Conservation (phyloP, 768 basidiomycete genomes). For the Tubosaeta sp. region DNA sequence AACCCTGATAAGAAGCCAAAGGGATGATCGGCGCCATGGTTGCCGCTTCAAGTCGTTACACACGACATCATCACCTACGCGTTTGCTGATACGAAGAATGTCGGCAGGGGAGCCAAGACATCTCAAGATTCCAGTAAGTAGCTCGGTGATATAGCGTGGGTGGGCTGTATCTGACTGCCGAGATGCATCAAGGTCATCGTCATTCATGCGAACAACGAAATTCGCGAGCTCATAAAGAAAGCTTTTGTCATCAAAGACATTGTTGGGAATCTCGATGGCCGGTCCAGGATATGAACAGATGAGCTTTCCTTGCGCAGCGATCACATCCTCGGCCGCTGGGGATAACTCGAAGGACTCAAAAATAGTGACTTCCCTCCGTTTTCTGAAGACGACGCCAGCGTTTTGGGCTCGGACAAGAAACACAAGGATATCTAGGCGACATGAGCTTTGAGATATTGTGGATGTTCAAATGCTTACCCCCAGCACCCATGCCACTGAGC, state of each 20-base stretch:
- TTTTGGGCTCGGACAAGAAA: constrained; percentile 44
- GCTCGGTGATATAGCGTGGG: constrained; percentile 41
- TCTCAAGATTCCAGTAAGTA: constrained; percentile 43
- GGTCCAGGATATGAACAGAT: constrained; percentile 42
- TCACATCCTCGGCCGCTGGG: constrained; percentile 30
- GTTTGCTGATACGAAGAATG: neutral
- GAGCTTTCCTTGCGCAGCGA: constrained; percentile 37
- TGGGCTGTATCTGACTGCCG: neutral
- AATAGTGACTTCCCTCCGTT: constrained; percentile 8
- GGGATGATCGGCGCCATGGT: constrained; percentile 35
- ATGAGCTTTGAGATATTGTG: neutral
- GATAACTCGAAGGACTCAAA: constrained; percentile 38
- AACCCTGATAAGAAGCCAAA: constrained; percentile 27
- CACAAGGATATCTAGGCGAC: constrained; percentile 32
- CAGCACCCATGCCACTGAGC: constrained; percentile 1
- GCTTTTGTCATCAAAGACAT: constrained; percentile 4
- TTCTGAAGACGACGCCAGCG: constrained; percentile 39
- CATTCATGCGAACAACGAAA: constrained; percentile 36
- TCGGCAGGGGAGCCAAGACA: constrained; percentile 24
- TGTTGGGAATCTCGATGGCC: constrained; percentile 32
- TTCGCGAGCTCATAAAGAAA: constrained; percentile 34
- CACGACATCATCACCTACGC: neutral
- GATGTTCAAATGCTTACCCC: constrained; percentile 13
- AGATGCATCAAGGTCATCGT: constrained; percentile 5
- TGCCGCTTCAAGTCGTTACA: constrained; percentile 3